These are phyloP conservation scores for Aureobasidium sp. DNA, from an alignment of 2,329 filamentous ascomycete species.

Conservation along the genomic window DNA sequence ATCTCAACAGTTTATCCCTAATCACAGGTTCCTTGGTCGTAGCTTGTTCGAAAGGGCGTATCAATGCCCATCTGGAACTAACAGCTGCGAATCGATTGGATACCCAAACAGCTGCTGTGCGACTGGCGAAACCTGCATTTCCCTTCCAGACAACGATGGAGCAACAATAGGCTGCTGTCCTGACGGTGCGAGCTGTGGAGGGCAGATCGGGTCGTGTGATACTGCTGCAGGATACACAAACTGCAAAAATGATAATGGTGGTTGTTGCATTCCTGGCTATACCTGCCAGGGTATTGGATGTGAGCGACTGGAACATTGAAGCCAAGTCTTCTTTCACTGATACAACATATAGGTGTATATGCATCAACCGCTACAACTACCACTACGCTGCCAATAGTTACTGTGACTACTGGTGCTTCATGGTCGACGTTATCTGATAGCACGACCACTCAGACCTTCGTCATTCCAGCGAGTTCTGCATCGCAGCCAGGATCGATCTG, in stretches of 20 bases:
- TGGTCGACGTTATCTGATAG: conserved; percentile 4
- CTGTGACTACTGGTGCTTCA: conserved; percentile 13
- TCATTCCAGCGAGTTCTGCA: conserved; percentile 17
- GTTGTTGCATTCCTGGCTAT: conserved; percentile 67
- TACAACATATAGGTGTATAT: conserved; percentile 13
- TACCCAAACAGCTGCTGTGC: conserved; percentile 66
- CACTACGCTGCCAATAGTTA: conserved; percentile 17
- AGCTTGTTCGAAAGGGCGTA: conserved; percentile 47
- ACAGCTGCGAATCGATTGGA: conserved; percentile 54
- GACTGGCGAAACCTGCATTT: conserved; percentile 56
- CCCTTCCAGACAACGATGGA: conserved; percentile 52
- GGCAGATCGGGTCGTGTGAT: conserved; percentile 53
- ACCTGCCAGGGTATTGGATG: conserved; percentile 63
- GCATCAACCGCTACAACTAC: conserved; percentile 18
- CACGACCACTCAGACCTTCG: not conserved
- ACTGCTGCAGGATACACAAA: conserved; percentile 50
- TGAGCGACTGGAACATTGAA: conserved; percentile 33
- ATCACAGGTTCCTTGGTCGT: conserved; percentile 20
- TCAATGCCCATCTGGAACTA: conserved; percentile 58
- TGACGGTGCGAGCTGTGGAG: conserved; percentile 53
- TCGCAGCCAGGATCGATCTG: conserved; percentile 13
- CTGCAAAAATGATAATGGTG: conserved; percentile 54
- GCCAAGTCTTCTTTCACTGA: not conserved
- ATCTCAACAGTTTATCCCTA: not conserved
- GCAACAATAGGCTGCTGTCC: conserved; percentile 72